A percentile compares a stretch with the other conserved stretches of the same genome.
Evolutionary conservation across 257 asterid genomes (phyloP).

Genomic region (Leptodermis oblonga): DNA sequence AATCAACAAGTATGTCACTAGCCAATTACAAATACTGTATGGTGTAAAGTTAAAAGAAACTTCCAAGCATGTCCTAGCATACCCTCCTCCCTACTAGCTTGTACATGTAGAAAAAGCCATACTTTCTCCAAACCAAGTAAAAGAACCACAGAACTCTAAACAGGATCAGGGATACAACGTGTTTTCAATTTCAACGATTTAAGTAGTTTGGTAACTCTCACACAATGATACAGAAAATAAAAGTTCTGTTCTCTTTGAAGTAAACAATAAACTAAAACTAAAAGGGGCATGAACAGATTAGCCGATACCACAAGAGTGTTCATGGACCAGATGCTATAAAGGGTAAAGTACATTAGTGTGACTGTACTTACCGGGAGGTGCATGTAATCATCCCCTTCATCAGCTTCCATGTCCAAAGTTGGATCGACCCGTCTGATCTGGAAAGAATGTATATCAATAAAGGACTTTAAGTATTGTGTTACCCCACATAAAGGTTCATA

Average conservation of each 20-base stretch:
- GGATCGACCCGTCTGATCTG: conserved; percentile 98
- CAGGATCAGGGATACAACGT: background rate
- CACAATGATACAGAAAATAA: too few relatives aligned
- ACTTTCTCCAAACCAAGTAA: background rate
- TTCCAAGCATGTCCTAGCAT: background rate
- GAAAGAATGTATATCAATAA: conserved; percentile 18
- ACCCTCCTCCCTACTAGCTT: background rate
- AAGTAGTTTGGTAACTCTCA: too few relatives aligned
- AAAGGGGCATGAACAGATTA: too few relatives aligned
- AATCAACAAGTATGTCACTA: background rate
- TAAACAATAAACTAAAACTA: background rate
- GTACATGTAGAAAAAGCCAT: background rate
- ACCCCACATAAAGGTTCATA: background rate
- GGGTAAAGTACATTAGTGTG: background rate
- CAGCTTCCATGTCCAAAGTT: conserved; percentile 90
- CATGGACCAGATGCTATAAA: too few relatives aligned
- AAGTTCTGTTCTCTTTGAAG: background rate
- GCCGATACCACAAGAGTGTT: too few relatives aligned
- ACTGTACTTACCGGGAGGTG: conserved; percentile 69
- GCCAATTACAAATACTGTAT: background rate
- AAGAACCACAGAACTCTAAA: background rate
- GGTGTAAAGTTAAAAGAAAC: background rate
- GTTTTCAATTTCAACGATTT: too few relatives aligned
- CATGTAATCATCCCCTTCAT: conserved; percentile 85
- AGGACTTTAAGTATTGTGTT: conserved; percentile 12